Conservation (phyloP, 345 rosid species). For the Clarkia xantiana region DNA sequence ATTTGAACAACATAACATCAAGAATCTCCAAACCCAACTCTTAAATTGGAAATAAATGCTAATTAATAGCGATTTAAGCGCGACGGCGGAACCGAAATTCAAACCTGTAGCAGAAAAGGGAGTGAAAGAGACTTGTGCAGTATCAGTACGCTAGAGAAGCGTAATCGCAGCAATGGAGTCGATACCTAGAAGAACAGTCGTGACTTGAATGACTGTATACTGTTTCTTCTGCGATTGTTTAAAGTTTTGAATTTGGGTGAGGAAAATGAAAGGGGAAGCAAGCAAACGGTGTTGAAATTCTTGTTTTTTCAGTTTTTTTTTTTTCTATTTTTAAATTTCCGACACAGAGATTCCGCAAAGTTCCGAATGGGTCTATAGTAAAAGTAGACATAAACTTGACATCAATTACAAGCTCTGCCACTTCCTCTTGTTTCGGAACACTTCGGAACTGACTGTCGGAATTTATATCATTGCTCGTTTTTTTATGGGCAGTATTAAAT, state of each 20-base stretch:
- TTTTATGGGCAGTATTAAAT: neutral
- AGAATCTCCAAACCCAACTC: neutral
- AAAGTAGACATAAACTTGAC: no score
- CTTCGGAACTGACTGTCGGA: no score
- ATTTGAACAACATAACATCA: neutral
- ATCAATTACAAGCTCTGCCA: no score
- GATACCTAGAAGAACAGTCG: neutral
- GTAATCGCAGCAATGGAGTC: neutral
- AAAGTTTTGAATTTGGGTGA: constrained; percentile 12
- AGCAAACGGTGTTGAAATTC: neutral
- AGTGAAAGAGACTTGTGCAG: neutral
- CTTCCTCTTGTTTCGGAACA: no score
- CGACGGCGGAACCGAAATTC: neutral
- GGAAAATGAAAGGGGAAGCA: neutral
- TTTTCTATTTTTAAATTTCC: neutral
- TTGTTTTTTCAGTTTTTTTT: neutral
- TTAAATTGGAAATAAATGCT: neutral
- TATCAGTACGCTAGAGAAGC: neutral
- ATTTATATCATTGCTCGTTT: neutral
- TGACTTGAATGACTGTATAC: neutral
- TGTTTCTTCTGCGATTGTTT: constrained; percentile 1
- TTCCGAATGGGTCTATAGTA: neutral
- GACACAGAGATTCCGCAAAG: no score
- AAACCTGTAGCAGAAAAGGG: neutral
- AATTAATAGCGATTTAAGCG: neutral